Percentiles rank a stretch among this genome's conserved stretches.
These are phyloP conservation scores for Panicum hallii DNA, from an alignment of 202 grass and related monocot genomes.

Conservation along the genomic window DNA sequence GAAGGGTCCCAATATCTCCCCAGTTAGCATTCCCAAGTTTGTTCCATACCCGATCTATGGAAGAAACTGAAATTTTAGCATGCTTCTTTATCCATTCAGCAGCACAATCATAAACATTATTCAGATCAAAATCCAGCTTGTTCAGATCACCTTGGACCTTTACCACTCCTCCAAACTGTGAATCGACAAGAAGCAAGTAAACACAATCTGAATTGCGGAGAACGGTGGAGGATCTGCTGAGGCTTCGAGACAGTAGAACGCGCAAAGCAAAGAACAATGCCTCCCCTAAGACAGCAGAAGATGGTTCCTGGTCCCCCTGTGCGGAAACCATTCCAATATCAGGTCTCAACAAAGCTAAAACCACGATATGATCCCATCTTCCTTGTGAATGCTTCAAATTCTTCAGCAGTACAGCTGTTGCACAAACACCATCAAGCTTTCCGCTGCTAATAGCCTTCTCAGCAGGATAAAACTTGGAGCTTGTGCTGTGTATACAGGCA, in stretches of 20 bases:
- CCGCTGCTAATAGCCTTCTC: constrained; percentile 88
- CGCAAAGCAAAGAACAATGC: constrained; percentile 93
- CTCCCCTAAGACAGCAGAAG: constrained; percentile 73
- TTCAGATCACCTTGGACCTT: constrained; percentile 92
- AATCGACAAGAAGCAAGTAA: constrained; percentile 93
- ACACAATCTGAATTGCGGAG: constrained; percentile 81
- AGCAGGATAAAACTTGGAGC: constrained; percentile 90
- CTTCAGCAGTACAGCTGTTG: constrained; percentile 81
- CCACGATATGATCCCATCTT: constrained; percentile 94
- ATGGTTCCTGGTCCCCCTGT: constrained; percentile 69
- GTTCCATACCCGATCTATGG: constrained; percentile 92
- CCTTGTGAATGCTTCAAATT: constrained; percentile 71
- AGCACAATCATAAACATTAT: constrained; percentile 87
- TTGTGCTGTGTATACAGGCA: constrained; percentile 98
- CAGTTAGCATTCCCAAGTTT: constrained; percentile 99
- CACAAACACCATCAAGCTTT: constrained; percentile 91
- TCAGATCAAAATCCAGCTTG: constrained; percentile 81
- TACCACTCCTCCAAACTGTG: constrained; percentile 91
- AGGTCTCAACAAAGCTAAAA: constrained; percentile 83
- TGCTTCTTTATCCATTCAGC: constrained; percentile 87
- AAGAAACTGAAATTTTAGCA: constrained; percentile 82
- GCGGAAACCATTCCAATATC: constrained; percentile 70
- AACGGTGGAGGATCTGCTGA: constrained; percentile 78
- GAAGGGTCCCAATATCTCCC: constrained; percentile 91
- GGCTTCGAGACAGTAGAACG: constrained; percentile 87